Conservation (phyloP, 2,329 filamentous ascomycete species). For the Xylariaceae sp. region DNA sequence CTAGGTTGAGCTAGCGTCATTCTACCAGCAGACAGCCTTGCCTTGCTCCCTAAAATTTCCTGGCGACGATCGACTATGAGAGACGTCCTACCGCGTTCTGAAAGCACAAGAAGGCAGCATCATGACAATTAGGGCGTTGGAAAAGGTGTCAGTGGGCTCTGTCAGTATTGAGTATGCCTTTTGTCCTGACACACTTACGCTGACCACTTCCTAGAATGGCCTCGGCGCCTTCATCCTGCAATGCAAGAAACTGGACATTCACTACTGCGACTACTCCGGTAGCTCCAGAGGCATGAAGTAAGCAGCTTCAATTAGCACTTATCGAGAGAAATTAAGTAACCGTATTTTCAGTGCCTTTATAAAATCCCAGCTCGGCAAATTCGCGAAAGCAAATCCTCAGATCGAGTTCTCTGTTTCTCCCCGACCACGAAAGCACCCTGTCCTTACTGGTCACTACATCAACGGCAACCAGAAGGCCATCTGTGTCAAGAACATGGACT, state of each 20-base stretch:
- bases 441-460: conserved; percentile 87
- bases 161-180: conserved; percentile 31
- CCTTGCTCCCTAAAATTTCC: conserved; percentile 12
- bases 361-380: conserved; percentile 67
- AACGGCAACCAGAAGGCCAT: conserved; percentile 83
- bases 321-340: conserved; percentile 19
- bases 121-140: conserved; percentile 54
- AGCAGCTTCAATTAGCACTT: conserved; percentile 3
- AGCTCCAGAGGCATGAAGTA: conserved; percentile 95
- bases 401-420: conserved; percentile 92
- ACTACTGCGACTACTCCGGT: conserved; percentile 95
- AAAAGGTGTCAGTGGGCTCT: conserved; percentile 48
- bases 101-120: conserved; percentile 30
- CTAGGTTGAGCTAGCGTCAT: conserved; percentile 1
- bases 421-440: conserved; percentile 82
- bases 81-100: background rate
- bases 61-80: conserved; percentile 4
- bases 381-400: conserved; percentile 77
- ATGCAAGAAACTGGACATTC: conserved; percentile 92
- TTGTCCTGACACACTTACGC: too few species aligned
- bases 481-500: conserved; percentile 82
- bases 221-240: conserved; percentile 94
- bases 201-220: conserved; percentile 66
- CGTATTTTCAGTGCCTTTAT: conserved; percentile 65
- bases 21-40: too few species aligned